Evolutionary conservation across 75 land plant genomes (phyloP).

Genomic region (Pinus taeda): DNA sequence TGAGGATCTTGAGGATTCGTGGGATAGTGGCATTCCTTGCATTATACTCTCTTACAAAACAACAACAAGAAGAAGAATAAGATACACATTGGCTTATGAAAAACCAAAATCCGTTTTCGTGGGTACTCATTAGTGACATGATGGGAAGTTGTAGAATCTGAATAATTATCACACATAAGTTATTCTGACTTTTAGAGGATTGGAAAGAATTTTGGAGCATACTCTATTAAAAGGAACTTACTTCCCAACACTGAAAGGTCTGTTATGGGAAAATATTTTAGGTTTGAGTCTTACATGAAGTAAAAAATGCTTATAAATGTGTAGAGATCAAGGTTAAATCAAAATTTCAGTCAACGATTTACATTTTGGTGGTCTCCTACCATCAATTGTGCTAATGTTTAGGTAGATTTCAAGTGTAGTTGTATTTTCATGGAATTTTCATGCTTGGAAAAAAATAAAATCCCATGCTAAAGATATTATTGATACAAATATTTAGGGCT

Average conservation of each 20-base stretch:
- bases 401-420: slow-evolving; percentile 99
- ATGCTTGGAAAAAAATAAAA: slow-evolving; percentile 99
- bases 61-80: slow-evolving; percentile 76
- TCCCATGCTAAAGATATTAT: slow-evolving; percentile 92
- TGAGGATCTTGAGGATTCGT: slow-evolving; percentile 99
- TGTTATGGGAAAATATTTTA: slow-evolving; percentile 99
- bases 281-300: slow-evolving; percentile 99
- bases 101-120: too few relatives aligned
- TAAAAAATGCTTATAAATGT: slow-evolving; percentile 98
- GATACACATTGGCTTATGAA: too few relatives aligned
- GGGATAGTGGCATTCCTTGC: slow-evolving; percentile 97
- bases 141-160: slow-evolving; percentile 98
- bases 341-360: slow-evolving; percentile 93
- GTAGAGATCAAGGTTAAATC: slow-evolving; percentile 94
- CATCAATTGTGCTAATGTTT: slow-evolving; percentile 95
- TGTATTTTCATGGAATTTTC: slow-evolving; percentile 96
- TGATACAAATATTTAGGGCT: slow-evolving; percentile 97
- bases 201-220: slow-evolving; percentile 98
- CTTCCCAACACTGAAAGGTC: slow-evolving; percentile 99
- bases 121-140: slow-evolving; percentile 99
- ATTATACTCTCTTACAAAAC: slow-evolving; percentile 76
- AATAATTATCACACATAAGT: slow-evolving; percentile 98
- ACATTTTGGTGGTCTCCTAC: slow-evolving; percentile 99
- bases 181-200: slow-evolving; percentile 97
- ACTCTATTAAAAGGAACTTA: slow-evolving; percentile 98